phyloP scores from a whole-genome alignment of 495 filamentous ascomycete species.

The Annulohypoxylon maeteangense region DNA sequence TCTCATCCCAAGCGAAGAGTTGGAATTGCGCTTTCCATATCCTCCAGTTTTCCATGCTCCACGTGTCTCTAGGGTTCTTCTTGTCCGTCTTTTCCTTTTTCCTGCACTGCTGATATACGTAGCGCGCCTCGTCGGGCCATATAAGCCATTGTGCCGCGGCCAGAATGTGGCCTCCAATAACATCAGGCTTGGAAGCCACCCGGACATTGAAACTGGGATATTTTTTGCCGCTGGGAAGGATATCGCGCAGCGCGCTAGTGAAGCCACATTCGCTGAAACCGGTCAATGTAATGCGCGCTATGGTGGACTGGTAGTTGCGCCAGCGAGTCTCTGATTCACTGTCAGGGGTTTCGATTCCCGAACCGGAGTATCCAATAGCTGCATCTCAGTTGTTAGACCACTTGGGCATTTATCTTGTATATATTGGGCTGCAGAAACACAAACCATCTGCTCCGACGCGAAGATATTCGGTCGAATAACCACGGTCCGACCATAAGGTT shows the following conservation, averaged over 20 bases:
- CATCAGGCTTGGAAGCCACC: conserved; percentile 6
- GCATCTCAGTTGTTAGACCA: conserved; percentile 4
- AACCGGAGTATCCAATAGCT: conserved; percentile 27
- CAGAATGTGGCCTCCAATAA: conserved; percentile 25
- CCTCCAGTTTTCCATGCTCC: conserved; percentile 28
- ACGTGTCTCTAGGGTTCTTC: conserved; percentile 28
- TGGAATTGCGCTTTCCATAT: conserved; percentile 35
- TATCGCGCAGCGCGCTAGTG: conserved; percentile 28
- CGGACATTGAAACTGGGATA: conserved; percentile 23
- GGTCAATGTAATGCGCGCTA: conserved; percentile 24
- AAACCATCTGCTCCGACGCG: conserved; percentile 33
- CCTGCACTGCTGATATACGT: conserved; percentile 30
- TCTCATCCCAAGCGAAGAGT: conserved; percentile 13
- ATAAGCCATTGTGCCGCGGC: conserved; percentile 29
- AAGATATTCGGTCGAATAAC: conserved; percentile 20
- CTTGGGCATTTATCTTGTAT: too few species aligned
- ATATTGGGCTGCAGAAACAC: too few species aligned
- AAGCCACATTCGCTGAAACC: conserved; percentile 32
- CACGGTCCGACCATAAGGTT: conserved; percentile 16
- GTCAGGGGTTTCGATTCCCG: conserved; percentile 21
- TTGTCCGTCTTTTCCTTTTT: conserved; percentile 25
- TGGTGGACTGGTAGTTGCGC: conserved; percentile 32
- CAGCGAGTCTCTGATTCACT: conserved; percentile 27
- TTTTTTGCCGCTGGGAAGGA: conserved; percentile 24
- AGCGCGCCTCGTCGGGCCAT: conserved; percentile 26